Conservation (phyloP, 768 basidiomycete species). For the Suillus hirtellus region DNA sequence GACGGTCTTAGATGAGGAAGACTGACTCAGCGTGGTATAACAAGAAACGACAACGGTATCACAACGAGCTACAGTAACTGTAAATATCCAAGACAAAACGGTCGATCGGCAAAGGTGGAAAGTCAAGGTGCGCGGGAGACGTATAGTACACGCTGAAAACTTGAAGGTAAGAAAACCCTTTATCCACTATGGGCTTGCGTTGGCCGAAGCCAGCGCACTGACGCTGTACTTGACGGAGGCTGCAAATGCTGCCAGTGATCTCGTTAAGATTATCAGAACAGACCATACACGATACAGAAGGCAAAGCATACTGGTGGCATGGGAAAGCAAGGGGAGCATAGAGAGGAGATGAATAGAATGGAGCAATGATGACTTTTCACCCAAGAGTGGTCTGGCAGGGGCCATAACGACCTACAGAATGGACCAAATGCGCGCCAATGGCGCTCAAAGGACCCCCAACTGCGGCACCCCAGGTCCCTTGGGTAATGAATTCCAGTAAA, state of each 20-base stretch:
- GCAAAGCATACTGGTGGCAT: conserved; percentile 1
- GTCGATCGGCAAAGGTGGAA: not conserved
- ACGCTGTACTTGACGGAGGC: not conserved
- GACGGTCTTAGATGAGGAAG: not conserved
- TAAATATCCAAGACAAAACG: not conserved
- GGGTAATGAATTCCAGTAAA: conserved; percentile 29
- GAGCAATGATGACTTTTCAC: conserved; percentile 1
- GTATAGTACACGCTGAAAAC: not conserved
- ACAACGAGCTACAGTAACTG: not conserved
- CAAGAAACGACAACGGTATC: not conserved
- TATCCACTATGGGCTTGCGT: not conserved
- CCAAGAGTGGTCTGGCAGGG: conserved; percentile 23
- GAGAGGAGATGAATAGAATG: not conserved
- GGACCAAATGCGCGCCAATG: conserved; percentile 24
- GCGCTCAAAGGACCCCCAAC: conserved; percentile 29
- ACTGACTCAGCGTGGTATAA: not conserved
- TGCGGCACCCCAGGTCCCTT: conserved; percentile 20
- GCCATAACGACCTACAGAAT: conserved; percentile 20
- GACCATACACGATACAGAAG: conserved; percentile 4
- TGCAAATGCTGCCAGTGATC: not conserved
- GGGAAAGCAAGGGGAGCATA: conserved; percentile 6
- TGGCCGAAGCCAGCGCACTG: conserved; percentile 11
- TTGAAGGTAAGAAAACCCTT: conserved; percentile 1
- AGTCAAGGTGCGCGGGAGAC: not conserved
- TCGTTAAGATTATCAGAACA: conserved; percentile 3